These are phyloP conservation scores for Glarea lozoyensis DNA, from an alignment of 495 filamentous ascomycete genomes.

Conservation along the genomic window DNA sequence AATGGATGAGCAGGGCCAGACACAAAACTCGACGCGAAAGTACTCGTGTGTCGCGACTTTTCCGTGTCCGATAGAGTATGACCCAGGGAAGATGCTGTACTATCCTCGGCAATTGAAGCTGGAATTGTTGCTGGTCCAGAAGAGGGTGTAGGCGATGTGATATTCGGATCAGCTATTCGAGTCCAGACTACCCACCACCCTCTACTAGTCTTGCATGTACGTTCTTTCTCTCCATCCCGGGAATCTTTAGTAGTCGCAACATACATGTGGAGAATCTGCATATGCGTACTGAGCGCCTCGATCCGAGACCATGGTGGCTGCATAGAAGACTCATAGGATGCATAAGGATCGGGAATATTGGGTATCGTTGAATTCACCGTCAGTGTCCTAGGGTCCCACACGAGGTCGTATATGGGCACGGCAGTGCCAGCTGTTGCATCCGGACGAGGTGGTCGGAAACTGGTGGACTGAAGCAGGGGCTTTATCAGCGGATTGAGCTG, in stretches of 20 bases:
- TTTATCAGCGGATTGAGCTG: constrained; percentile 73
- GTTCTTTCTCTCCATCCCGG: constrained; percentile 61
- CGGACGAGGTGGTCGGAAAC: constrained; percentile 37
- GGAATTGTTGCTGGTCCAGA: constrained; percentile 9
- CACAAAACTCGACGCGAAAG: constrained; percentile 4
- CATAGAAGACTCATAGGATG: constrained; percentile 2
- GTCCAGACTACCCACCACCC: constrained; percentile 99
- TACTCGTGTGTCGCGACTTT: constrained; percentile 8
- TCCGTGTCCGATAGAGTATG: background rate
- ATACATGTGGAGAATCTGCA: constrained; percentile 71
- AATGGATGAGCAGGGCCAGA: constrained; percentile 20
- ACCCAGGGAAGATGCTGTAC: background rate
- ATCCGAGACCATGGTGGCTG: constrained; percentile 57
- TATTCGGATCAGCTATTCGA: constrained; percentile 43
- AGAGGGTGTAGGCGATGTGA: background rate
- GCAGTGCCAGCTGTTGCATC: constrained; percentile 20
- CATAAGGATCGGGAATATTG: constrained; percentile 67
- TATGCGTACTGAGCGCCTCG: constrained; percentile 88
- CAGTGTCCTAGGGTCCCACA: constrained; percentile 71
- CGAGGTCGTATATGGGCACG: constrained; percentile 71
- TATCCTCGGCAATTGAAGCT: constrained; percentile 5
- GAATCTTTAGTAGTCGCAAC: constrained; percentile 48
- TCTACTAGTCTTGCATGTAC: constrained; percentile 83
- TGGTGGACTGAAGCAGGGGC: constrained; percentile 58
- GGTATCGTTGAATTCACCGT: constrained; percentile 80